Percentiles rank a stretch among this genome's conserved stretches.
phyloP scores from a whole-genome alignment of 352 stramenopile genomes.

The Pythium phragmiticola region DNA sequence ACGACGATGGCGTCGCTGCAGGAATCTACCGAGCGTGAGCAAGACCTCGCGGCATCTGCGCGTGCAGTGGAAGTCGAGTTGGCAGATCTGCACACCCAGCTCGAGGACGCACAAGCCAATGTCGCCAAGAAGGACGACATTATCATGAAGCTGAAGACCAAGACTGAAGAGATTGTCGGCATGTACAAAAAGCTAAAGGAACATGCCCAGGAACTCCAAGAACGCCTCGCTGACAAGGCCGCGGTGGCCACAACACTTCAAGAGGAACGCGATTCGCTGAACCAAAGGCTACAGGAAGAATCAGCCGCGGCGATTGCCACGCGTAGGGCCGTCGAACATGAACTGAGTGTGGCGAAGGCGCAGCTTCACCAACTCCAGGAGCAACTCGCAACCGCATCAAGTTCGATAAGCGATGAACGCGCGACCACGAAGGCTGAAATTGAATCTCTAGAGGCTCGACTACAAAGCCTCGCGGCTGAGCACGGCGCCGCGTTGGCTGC shows the following conservation, averaged over 20 bases:
- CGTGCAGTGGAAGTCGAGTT: constrained; percentile 1
- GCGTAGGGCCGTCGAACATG: background rate
- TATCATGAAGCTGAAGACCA: constrained; percentile 51
- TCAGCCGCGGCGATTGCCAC: background rate
- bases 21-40: background rate
- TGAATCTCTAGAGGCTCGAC: background rate
- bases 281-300: background rate
- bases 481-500: background rate
- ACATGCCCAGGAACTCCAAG: constrained; percentile 44
- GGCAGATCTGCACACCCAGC: constrained; percentile 9
- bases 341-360: background rate
- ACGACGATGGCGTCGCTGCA: background rate
- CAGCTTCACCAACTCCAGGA: constrained; percentile 7
- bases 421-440: background rate
- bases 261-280: constrained; percentile 16
- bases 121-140: constrained; percentile 44
- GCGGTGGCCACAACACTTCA: constrained; percentile 13
- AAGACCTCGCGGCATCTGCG: constrained; percentile 6
- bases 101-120: background rate
- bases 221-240: constrained; percentile 35
- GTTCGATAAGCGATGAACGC: constrained; percentile 9
- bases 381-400: background rate
- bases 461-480: background rate
- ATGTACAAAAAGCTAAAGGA: constrained; percentile 62
- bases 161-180: constrained; percentile 60